Base-by-base conservation (phyloP, 139 green algal species). In the Auxenochlorella protothecoides region DNA sequence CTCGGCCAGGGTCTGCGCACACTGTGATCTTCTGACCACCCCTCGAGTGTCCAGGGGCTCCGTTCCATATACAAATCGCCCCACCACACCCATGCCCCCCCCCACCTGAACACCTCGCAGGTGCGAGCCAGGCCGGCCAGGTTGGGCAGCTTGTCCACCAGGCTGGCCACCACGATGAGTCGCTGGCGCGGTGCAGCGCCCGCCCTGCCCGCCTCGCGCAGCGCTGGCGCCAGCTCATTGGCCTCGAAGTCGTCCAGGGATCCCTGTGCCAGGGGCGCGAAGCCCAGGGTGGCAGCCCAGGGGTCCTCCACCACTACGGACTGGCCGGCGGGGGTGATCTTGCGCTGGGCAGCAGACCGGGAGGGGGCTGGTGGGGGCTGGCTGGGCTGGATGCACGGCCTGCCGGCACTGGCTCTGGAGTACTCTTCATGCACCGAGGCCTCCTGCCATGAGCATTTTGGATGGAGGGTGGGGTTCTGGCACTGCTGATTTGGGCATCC, bases 91-190 rank as follows among this genome's bases (percentile, higher is more conserved):
- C 12, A 14, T 55, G 15, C 4, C 6, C 53, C 59, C 1, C 6
- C 68, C 5, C 68, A 66, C 73, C 73, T 70, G 53, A 83, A 79
- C 27, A 93, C 81, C 71, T 97, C 92, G 68, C 90, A 96, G 2
- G 92, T 97, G 54, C 92, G 82, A 0, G 93, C 84, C 59, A 97
- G 79, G 14, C 92, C 92, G 2, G 86, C 92, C 63, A 97, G 84
- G 78, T 97, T 97, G 68, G 92, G 91, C 7, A 92, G 72, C 70
- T 90, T 92, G 71, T 86, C 84, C 6, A 97, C 81, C 12, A 97
- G 84, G 9, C 82, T 90, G 44, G 93, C 93, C 15, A 97, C 93
- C 63, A 97, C 80, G 3, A 97, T 85, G 5, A 97, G 66, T n/a
- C 86, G 79, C 72, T 95, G 85, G 11, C 76, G 63, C 13, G 27